phyloP scores from a whole-genome alignment of 768 basidiomycete genomes.

The Tricholoma matsutake region DNA sequence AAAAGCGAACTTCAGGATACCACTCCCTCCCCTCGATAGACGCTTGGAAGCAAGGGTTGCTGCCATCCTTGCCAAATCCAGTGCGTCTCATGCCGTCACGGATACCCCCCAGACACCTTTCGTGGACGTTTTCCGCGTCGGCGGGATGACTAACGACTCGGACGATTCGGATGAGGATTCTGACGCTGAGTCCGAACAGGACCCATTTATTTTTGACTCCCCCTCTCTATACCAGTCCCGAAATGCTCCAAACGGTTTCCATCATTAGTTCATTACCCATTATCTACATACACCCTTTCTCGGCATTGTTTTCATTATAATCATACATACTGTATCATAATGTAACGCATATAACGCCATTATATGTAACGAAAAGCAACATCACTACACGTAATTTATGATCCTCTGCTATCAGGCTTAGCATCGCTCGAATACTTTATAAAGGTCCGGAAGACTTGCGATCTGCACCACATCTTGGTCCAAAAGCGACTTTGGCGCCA shows the following conservation, averaged over 20 bases:
- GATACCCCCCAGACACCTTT: slow-evolving; percentile 79
- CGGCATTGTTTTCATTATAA: slow-evolving; percentile 17
- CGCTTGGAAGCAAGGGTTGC: slow-evolving; percentile 76
- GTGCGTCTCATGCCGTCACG: slow-evolving; percentile 43
- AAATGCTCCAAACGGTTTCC: slow-evolving; percentile 44
- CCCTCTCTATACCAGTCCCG: slow-evolving; percentile 35
- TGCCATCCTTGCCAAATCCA: slow-evolving; percentile 81
- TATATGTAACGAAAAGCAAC: slow-evolving; percentile 11
- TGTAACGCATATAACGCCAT: slow-evolving; percentile 16
- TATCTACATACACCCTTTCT: not conserved
- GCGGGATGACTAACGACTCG: slow-evolving; percentile 27
- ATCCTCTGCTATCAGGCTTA: slow-evolving; percentile 31
- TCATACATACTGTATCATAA: slow-evolving; percentile 19
- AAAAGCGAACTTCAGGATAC: slow-evolving; percentile 29
- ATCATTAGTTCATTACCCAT: slow-evolving; percentile 25
- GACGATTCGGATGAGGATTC: slow-evolving; percentile 38
- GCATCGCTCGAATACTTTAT: slow-evolving; percentile 93
- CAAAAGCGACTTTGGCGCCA: slow-evolving; percentile 61
- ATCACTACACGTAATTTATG: slow-evolving; percentile 9
- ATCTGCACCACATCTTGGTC: slow-evolving; percentile 81
- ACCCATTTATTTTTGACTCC: slow-evolving; percentile 65
- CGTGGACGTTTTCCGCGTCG: slow-evolving; percentile 69
- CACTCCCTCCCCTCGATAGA: slow-evolving; percentile 47
- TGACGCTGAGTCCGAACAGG: slow-evolving; percentile 50
- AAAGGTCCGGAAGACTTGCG: slow-evolving; percentile 87